phyloP scores from a whole-genome alignment of 2,329 filamentous ascomycete species.

The Plenodomus lindquistii region DNA sequence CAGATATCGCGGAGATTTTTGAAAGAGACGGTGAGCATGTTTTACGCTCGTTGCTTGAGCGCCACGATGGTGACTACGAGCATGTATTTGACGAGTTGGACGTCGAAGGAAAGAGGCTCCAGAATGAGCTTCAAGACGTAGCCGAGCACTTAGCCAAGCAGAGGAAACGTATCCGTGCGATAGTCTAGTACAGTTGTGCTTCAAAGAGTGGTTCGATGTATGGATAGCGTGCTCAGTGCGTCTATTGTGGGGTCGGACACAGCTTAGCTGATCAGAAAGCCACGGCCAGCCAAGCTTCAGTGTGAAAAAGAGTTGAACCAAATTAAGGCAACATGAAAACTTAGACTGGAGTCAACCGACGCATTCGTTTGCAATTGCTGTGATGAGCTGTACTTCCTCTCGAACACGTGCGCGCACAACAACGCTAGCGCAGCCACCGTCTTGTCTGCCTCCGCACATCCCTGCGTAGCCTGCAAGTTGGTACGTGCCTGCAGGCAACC shows the following conservation, averaged over 20 bases:
- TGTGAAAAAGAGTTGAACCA: not conserved
- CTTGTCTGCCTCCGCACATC: not conserved
- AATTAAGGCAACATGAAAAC: not conserved
- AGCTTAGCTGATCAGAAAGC: not conserved
- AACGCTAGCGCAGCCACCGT: not conserved
- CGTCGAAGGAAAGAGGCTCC: constrained; percentile 26
- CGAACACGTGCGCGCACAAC: not conserved
- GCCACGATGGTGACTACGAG: constrained; percentile 46
- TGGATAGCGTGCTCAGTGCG: too few relatives aligned
- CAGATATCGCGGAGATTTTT: constrained; percentile 51
- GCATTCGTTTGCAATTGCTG: not conserved
- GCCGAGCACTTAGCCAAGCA: constrained; percentile 11
- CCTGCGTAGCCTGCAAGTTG: not conserved
- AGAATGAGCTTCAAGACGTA: constrained; percentile 17
- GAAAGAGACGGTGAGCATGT: constrained; percentile 49
- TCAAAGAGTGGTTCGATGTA: not conserved
- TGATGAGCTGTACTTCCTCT: not conserved
- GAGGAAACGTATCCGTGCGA: constrained; percentile 5
- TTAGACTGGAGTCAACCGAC: not conserved
- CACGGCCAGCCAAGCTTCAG: not conserved
- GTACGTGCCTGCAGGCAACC: not conserved
- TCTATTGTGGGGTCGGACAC: not conserved
- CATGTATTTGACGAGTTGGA: constrained; percentile 23
- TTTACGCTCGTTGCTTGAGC: constrained; percentile 47
- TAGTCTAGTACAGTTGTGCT: not conserved